Conservation (phyloP, 2,329 filamentous ascomycete genomes). For the Colletotrichum tamarilloi region DNA sequence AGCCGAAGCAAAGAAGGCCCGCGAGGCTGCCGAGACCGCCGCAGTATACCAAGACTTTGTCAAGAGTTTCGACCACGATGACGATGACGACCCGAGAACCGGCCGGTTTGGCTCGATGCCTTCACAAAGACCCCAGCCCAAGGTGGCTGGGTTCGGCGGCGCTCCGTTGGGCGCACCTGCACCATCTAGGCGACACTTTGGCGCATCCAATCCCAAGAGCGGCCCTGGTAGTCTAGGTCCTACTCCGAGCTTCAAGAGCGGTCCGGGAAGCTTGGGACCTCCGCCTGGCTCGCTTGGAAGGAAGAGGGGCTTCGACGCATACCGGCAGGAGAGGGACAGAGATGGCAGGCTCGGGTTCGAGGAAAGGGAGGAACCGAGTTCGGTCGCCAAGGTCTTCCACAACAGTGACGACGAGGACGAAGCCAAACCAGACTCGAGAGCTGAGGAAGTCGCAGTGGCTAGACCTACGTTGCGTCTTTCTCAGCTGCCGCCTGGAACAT, state of each 20-base stretch:
- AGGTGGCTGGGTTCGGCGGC: conserved; percentile 41
- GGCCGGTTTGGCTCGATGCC: conserved; percentile 28
- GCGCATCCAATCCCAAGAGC: conserved; percentile 65
- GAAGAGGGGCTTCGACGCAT: conserved; percentile 65
- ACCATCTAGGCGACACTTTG: conserved; percentile 72
- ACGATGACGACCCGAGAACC: conserved; percentile 55
- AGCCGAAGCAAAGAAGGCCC: conserved; percentile 85
- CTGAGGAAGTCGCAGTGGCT: conserved; percentile 68
- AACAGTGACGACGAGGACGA: conserved; percentile 71
- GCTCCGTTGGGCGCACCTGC: conserved; percentile 40
- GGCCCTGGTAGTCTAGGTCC: conserved; percentile 73
- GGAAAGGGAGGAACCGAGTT: conserved; percentile 58
- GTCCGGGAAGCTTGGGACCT: conserved; percentile 71
- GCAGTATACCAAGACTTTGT: conserved; percentile 90
- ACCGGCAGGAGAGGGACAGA: conserved; percentile 48
- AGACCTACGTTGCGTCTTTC: conserved; percentile 72
- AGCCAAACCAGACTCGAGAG: conserved; percentile 54
- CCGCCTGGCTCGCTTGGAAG: conserved; percentile 60
- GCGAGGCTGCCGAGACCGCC: conserved; percentile 88
- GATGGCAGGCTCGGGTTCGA: conserved; percentile 52
- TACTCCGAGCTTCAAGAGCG: conserved; percentile 64
- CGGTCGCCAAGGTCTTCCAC: conserved; percentile 78
- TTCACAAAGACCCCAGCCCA: conserved; percentile 11
- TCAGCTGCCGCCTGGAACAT: conserved; percentile 70
- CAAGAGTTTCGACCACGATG: conserved; percentile 78